Conservation (phyloP, 2,329 filamentous ascomycete species). For the Thelonectria olida region DNA sequence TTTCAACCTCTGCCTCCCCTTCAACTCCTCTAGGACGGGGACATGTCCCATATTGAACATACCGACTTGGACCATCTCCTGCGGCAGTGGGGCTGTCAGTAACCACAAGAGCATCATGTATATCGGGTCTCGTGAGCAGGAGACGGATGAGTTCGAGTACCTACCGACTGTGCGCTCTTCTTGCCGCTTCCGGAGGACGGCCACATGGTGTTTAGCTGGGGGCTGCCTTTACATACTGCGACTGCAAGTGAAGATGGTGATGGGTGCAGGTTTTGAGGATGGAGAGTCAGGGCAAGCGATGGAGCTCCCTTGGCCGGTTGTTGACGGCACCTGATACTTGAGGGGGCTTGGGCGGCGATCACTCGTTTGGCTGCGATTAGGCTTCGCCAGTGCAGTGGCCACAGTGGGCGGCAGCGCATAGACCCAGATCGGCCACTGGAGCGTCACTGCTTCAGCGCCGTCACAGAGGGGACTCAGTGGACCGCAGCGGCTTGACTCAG, state of each 20-base stretch:
- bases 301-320: conserved; percentile 13
- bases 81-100: conserved; percentile 54
- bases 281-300: conserved; percentile 1
- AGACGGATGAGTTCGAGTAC: conserved; percentile 40
- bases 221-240: conserved; percentile 27
- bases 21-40: conserved; percentile 12
- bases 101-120: conserved; percentile 36
- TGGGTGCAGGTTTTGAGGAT: conserved; percentile 10
- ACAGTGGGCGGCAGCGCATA: not conserved
- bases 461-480: conserved; percentile 12
- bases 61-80: conserved; percentile 99
- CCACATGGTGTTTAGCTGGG: conserved; percentile 62
- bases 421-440: conserved; percentile 6
- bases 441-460: conserved; percentile 14
- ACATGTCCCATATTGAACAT: conserved; percentile 48
- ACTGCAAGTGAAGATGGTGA: conserved; percentile 12
- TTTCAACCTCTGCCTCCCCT: conserved; percentile 4
- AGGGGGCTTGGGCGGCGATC: conserved; percentile 19
- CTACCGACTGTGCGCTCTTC: conserved; percentile 78
- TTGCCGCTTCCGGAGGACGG: conserved; percentile 72
- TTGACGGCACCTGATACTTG: conserved; percentile 15
- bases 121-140: conserved; percentile 35
- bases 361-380: not conserved
- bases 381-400: not conserved
- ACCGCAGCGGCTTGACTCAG: conserved; percentile 3